Base-by-base conservation (phyloP, 1,284 basidiomycete species). In the Microbotryum intermedium region DNA sequence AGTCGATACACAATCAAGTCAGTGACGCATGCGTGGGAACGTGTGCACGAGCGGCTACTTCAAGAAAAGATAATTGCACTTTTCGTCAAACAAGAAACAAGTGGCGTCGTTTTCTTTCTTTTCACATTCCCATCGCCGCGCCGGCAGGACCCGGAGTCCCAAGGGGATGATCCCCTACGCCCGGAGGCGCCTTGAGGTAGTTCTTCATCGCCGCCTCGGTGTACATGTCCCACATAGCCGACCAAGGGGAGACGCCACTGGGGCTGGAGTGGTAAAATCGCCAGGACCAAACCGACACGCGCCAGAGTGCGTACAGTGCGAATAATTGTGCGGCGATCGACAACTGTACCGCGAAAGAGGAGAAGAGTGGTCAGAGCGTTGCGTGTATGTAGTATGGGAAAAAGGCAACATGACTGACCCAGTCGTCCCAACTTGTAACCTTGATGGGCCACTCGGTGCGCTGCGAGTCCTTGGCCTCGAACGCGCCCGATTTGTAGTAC, bases 401-500 rank as follows among this genome's bases (percentile, higher is more conserved):
- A 21, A 1, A 16, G 23, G 23, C 5, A 57, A 26, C 4, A 9
- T 20, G n/a, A 57, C 56, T 46, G 21, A 58, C 56, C 43, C 49
- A 51, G 39, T 58, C 56, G 29, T 58, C 56, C n/a, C 51, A n/a
- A 16, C 49, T 43, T 18, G 42, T 45, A 18, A 51, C 7, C 23
- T 46, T 50, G 13, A 58, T 4, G 16, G 29, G 26, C 4, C 51
- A 42, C 56, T 50, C 48, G 13, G 25, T 23, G 28, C 50, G 34
- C 50, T 58, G 56, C 7, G n/a, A 57, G 10, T 59, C 51, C 10
- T 39, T 16, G 28, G 44, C 43, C 20, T 20, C 46, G 43, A 75
- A 75, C 56, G 72, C 65, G 16, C 74, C 74, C 10, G 73, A 60
- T 20, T 62, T 47, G 63, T 82, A 79, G 72, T 84, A 91, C 29